Base-by-base conservation (phyloP, 2,329 filamentous ascomycete genomes). In the Claviceps sorghi region DNA sequence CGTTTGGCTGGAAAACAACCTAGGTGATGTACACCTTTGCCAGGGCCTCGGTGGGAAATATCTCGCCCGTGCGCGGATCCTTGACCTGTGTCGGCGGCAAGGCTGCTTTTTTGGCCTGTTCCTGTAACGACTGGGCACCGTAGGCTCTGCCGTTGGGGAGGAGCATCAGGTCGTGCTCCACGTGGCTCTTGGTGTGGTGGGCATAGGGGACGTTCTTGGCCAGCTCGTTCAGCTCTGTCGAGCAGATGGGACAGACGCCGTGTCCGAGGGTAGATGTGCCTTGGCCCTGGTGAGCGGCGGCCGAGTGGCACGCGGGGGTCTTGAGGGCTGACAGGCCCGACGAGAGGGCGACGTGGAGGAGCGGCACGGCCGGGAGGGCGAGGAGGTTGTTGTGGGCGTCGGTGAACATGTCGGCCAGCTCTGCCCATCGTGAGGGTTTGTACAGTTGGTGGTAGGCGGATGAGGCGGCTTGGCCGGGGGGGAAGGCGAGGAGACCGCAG, bases 241-340 rank as follows among this genome's bases (percentile, higher is more conserved):
- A 93, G 72, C 93, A 98, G 63, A 98, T 97, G 3, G 93, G 93
- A 61, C 93, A 98, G 43, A 97, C 82, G 48, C 82, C 84, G 8
- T 86, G 84, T 2, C 81, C 82, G 1, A 84, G 77, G 30, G 72
- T 74, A 1, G 66, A 62, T 19, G 59, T 56, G 26, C 55, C 53
- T 29, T 61, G 54, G 13, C 59, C 57, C 22, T 59, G 50, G 38
- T 72, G 68, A 1, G 78, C 76, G 4, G 78, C 72, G 22, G 74
- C 71, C 1, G 84, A 85, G 69, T 97, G 90, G 65, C 93, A 98
- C 17, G 88, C 83, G 0, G 93, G 93, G 1, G 93, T 97, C 68
- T 98, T 98, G 58, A 98, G 82, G 1, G 93, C 90, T 0, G 90
- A 96, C 10, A 98, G 78, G 8, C 93, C 93, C 0, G 90, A 89